Conservation (phyloP, 371 early-diverging fungal species). For the Gilbertella persicaria region DNA sequence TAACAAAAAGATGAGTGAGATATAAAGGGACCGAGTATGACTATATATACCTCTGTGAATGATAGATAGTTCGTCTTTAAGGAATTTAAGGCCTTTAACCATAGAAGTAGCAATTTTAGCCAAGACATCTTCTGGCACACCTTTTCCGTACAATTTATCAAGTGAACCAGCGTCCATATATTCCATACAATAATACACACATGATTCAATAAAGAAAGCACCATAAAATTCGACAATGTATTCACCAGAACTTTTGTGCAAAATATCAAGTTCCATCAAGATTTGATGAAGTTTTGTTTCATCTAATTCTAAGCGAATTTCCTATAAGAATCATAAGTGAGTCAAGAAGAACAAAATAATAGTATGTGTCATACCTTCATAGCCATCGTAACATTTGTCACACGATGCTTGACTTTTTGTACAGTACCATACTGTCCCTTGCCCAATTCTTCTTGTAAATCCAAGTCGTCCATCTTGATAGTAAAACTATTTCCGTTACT, state of each 20-base stretch:
- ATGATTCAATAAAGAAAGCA: constrained; percentile 95
- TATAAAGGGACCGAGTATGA: background rate
- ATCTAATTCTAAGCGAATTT: constrained; percentile 90
- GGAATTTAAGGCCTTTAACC: constrained; percentile 83
- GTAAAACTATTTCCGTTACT: constrained; percentile 83
- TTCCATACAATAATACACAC: constrained; percentile 93
- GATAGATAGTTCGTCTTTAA: constrained; percentile 86
- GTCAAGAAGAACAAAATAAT: background rate
- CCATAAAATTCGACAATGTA: constrained; percentile 97
- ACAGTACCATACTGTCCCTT: constrained; percentile 94
- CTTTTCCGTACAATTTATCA: constrained; percentile 81
- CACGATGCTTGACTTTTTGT: constrained; percentile 83
- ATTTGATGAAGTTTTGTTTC: constrained; percentile 61
- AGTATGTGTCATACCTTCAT: constrained; percentile 60
- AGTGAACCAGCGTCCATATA: constrained; percentile 96
- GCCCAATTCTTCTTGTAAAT: constrained; percentile 78
- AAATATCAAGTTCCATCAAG: constrained; percentile 51
- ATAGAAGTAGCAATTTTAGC: constrained; percentile 78
- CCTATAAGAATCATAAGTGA: constrained; percentile 44
- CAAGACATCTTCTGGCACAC: constrained; percentile 83
- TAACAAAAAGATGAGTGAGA: constrained; percentile 11
- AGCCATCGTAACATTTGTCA: constrained; percentile 93
- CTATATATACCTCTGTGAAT: constrained; percentile 76
- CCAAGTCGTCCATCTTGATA: constrained; percentile 87
- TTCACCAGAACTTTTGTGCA: constrained; percentile 83